These are phyloP conservation scores for Cutaneotrichosporon sp. DNA, from an alignment of 1,284 basidiomycete species.

Conservation along the genomic window DNA sequence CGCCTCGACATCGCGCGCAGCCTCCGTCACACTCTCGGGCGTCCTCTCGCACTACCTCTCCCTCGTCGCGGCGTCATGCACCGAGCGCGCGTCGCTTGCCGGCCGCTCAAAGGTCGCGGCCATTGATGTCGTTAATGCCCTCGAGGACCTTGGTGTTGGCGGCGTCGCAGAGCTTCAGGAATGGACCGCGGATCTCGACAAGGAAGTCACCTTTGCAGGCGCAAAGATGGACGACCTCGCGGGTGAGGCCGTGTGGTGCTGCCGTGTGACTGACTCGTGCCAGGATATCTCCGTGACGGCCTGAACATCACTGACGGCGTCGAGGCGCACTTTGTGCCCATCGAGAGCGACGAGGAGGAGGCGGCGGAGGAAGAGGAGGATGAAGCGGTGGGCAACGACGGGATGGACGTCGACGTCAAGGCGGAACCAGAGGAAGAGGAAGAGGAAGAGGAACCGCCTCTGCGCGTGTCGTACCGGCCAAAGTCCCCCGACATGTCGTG, in stretches of 20 bases:
- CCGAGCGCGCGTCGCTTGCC: slow-evolving; percentile 34
- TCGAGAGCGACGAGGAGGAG: slow-evolving; percentile 19
- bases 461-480: slow-evolving; percentile 6
- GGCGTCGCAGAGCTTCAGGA: slow-evolving; percentile 35
- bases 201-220: slow-evolving; percentile 24
- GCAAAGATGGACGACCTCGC: slow-evolving; percentile 26
- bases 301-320: slow-evolving; percentile 21
- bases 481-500: slow-evolving; percentile 25
- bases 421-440: background rate
- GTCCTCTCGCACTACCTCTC: slow-evolving; percentile 34
- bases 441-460: background rate
- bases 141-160: slow-evolving; percentile 36
- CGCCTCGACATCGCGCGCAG: slow-evolving; percentile 41
- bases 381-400: slow-evolving; percentile 11
- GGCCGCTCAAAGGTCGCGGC: slow-evolving; percentile 39
- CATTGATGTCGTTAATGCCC: slow-evolving; percentile 35
- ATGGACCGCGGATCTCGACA: slow-evolving; percentile 29
- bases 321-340: slow-evolving; percentile 24
- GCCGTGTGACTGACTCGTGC: background rate
- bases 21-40: slow-evolving; percentile 35
- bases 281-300: slow-evolving; percentile 32
- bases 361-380: slow-evolving; percentile 9
- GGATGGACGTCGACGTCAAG: slow-evolving; percentile 16
- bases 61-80: slow-evolving; percentile 33
- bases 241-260: slow-evolving; percentile 17